Conservation (phyloP, 305 asterid species). For the Salvia sclarea region DNA sequence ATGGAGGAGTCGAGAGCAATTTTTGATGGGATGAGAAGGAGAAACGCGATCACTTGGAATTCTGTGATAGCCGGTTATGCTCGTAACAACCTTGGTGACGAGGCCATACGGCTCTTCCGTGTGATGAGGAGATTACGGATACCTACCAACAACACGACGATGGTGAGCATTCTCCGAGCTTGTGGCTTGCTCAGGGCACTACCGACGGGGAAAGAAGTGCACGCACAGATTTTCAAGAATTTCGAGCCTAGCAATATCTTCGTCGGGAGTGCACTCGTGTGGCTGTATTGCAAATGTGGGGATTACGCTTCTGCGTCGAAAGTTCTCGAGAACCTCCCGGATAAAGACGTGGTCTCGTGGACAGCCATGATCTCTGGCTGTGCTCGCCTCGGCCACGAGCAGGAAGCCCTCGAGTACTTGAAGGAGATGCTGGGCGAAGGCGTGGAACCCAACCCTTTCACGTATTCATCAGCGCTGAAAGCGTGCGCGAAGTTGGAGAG, state of each 20-base stretch:
- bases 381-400: constrained; percentile 68
- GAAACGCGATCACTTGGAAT: constrained; percentile 73
- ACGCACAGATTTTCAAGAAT: constrained; percentile 67
- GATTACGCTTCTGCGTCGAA: constrained; percentile 64
- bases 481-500: constrained; percentile 77
- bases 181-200: constrained; percentile 68
- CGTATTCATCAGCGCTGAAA: constrained; percentile 78
- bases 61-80: constrained; percentile 84
- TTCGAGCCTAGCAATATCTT: constrained; percentile 49
- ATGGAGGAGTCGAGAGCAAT: constrained; percentile 55
- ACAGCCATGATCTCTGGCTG: constrained; percentile 90
- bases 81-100: constrained; percentile 70
- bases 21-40: constrained; percentile 68
- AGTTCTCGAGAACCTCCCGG: constrained; percentile 63
- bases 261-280: constrained; percentile 72
- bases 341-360: constrained; percentile 89
- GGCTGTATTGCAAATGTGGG: constrained; percentile 78
- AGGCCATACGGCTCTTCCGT: constrained; percentile 56
- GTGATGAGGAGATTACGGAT: constrained; percentile 63
- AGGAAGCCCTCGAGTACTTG: constrained; percentile 79
- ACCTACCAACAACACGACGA: constrained; percentile 54
- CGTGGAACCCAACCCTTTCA: constrained; percentile 71
- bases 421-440: constrained; percentile 86
- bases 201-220: constrained; percentile 62
- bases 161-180: constrained; percentile 75